These are phyloP conservation scores for Colletotrichum echinochloae DNA, from an alignment of 2,329 filamentous ascomycete species.

Conservation along the genomic window DNA sequence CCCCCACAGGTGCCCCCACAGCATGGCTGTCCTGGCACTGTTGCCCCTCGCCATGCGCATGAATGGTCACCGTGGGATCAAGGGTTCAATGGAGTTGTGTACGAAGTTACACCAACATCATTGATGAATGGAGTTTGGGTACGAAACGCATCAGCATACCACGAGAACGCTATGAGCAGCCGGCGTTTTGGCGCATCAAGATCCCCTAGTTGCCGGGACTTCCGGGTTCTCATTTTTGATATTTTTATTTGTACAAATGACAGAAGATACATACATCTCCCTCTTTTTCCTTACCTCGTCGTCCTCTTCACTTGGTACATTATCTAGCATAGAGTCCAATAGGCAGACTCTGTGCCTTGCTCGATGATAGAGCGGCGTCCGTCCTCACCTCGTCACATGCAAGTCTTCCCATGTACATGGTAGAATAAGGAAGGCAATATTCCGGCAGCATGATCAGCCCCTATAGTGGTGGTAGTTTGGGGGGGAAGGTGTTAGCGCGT, in stretches of 20 bases:
- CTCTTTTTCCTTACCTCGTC: no score
- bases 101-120: background rate
- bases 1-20: no score
- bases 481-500: no score
- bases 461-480: background rate
- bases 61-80: no score
- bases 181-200: constrained; percentile 29
- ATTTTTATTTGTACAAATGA: background rate
- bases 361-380: background rate
- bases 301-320: no score
- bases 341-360: background rate
- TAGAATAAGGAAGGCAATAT: background rate
- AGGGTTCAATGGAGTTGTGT: background rate
- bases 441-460: no score
- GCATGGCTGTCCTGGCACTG: no score
- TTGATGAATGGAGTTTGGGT: background rate
- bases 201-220: background rate
- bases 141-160: constrained; percentile 13
- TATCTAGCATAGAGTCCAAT: background rate
- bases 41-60: no score
- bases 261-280: background rate
- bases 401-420: background rate
- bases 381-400: background rate
- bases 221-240: background rate
- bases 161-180: background rate